phyloP scores from a whole-genome alignment of 352 stramenopile genomes.

The Globisporangium heterothallicum region DNA sequence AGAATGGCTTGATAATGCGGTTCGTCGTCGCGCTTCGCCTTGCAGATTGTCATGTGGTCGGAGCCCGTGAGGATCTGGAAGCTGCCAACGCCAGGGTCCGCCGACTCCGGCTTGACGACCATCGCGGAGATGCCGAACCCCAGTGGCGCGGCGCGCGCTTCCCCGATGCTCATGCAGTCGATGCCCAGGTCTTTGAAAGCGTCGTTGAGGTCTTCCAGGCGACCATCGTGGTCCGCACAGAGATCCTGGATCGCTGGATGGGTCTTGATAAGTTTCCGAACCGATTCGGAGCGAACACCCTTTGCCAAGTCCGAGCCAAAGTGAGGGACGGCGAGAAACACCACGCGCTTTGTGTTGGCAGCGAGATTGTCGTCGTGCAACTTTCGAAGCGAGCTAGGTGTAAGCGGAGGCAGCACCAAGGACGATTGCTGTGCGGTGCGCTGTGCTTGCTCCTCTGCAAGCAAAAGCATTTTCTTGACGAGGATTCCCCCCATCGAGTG shows the following conservation, averaged over 20 bases:
- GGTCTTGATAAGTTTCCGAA: slow-evolving; percentile 64
- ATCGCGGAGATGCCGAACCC: slow-evolving; percentile 67
- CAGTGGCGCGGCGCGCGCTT: slow-evolving; percentile 52
- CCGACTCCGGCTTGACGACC: slow-evolving; percentile 72
- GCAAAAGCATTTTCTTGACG: slow-evolving; percentile 79
- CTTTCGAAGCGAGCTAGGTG: slow-evolving; percentile 11
- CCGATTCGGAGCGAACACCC: slow-evolving; percentile 53
- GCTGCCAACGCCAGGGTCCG: slow-evolving; percentile 57
- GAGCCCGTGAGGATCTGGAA: slow-evolving; percentile 59
- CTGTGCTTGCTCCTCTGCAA: slow-evolving; percentile 25
- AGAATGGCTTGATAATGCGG: slow-evolving; percentile 60
- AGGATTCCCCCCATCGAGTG: slow-evolving; percentile 87
- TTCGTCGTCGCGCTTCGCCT: slow-evolving; percentile 58
- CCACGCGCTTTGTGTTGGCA: slow-evolving; percentile 43
- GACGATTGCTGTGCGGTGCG: neutral
- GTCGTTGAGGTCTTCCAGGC: slow-evolving; percentile 61
- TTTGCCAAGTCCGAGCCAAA: slow-evolving; percentile 76
- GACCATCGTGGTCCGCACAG: slow-evolving; percentile 40
- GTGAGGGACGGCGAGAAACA: slow-evolving; percentile 82
- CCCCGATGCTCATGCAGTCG: slow-evolving; percentile 67
- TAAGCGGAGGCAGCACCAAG: neutral
- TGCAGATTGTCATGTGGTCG: slow-evolving; percentile 88
- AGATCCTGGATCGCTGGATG: slow-evolving; percentile 76
- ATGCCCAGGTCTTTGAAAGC: slow-evolving; percentile 59
- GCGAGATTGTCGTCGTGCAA: slow-evolving; percentile 17